Base-by-base conservation (phyloP, 768 basidiomycete species). In the Fomitopsis pulvina region DNA sequence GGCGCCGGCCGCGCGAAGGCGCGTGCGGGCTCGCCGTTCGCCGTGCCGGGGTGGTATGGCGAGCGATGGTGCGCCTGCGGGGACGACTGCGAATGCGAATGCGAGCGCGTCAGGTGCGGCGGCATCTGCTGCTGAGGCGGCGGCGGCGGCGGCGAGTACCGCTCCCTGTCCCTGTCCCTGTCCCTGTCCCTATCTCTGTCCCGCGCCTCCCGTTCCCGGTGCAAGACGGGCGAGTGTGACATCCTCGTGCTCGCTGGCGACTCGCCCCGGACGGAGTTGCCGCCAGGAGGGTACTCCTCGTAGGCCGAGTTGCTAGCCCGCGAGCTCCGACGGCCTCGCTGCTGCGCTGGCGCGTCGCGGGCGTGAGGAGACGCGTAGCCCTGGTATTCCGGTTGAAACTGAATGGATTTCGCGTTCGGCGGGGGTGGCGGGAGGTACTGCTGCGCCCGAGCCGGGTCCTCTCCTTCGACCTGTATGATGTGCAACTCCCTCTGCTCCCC, bases 41-140 rank as follows among this genome's bases (percentile, higher is more conserved):
- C 39, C 46, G 9, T 53, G 34, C 16, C 48, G 47, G 59, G 48
- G 26, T 57, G 57, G 30, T 62, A 63, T 34, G 63, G 60, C 29
- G 59, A 56, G 5, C 55, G 66, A 14, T 64, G 64, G 27, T 67
- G 66, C 26, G 56, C 59, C 7, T 50, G 59, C 10, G 63, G 60
- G 3, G 57, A 57, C 29, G 60, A 48, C 39, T 47, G 34, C 47
- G 51, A 47, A 25, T 40, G 53, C 44, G 57, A 59, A 44, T 55
- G 56, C 24, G 51, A 45, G 46, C 50, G 55, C 16, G 45, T 27
- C 1, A 45, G 21, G 2, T 48, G 41, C 4, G 52, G 45, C 9
- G 43, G 53, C 47, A 52, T 50, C 16, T 48, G 56, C 26, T 50
- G 57, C 4, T 48, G 41, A n/a, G 56, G 56, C 20, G 53, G n/a